phyloP scores from a whole-genome alignment of 139 green algal species.

The Asterochloris sp. region DNA sequence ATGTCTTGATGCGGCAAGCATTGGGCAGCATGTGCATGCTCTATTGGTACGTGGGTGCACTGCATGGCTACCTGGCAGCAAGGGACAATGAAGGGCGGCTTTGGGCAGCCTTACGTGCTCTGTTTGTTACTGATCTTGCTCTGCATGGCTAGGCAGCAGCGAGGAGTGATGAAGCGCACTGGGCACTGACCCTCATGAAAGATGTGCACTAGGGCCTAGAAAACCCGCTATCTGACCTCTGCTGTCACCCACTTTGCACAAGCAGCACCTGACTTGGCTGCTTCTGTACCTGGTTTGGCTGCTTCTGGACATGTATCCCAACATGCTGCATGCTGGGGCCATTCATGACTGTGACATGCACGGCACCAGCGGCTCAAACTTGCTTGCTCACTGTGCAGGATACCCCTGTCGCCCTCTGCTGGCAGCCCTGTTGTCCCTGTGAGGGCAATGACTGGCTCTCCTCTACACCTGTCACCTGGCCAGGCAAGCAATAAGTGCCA shows the following conservation, averaged over 20 bases:
- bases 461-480: too few relatives aligned
- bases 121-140: background rate
- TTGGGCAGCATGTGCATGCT: too few relatives aligned
- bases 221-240: conserved; percentile 54
- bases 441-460: too few relatives aligned
- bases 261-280: background rate
- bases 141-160: background rate
- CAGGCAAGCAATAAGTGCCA: too few relatives aligned
- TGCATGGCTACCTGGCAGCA: background rate
- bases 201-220: conserved; percentile 50
- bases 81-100: background rate
- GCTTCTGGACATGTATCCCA: background rate
- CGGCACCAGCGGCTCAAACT: background rate
- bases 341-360: background rate
- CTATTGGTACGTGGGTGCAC: background rate
- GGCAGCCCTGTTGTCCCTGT: too few relatives aligned
- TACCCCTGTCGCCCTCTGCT: too few relatives aligned
- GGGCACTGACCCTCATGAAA: conserved; percentile 53
- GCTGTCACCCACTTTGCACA: background rate
- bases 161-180: conserved; percentile 59
- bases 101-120: background rate
- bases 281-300: background rate
- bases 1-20: background rate
- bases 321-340: background rate
- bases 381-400: too few relatives aligned